A percentile compares a stretch with the other conserved stretches of the same genome.
Conservation (phyloP, 352 stramenopile species). For the Vaucheria bursata region DNA sequence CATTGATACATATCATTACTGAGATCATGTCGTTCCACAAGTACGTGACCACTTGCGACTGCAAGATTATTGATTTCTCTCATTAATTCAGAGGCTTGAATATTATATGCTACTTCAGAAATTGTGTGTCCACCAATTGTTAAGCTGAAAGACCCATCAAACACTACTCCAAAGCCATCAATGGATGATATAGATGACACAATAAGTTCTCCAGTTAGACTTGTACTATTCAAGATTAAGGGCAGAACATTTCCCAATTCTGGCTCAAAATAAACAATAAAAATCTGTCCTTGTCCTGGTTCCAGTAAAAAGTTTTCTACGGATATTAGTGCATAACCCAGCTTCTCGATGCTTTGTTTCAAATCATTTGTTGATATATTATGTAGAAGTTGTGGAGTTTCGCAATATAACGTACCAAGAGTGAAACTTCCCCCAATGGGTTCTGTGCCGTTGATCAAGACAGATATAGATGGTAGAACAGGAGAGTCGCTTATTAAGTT, state of each 20-base stretch:
- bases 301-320: constrained; percentile 25
- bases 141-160: constrained; percentile 33
- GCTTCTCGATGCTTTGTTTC: constrained; percentile 15
- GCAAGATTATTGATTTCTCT: constrained; percentile 48
- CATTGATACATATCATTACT: constrained; percentile 37
- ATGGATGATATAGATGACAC: constrained; percentile 30
- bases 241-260: constrained; percentile 16
- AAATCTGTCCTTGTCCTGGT: constrained; percentile 25
- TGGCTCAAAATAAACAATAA: constrained; percentile 17
- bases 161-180: constrained; percentile 6
- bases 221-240: constrained; percentile 21
- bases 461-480: constrained; percentile 14
- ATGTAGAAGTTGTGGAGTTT: constrained; percentile 20
- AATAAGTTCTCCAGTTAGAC: neutral
- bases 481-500: constrained; percentile 15
- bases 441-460: constrained; percentile 19
- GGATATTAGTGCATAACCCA: constrained; percentile 10
- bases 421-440: constrained; percentile 28
- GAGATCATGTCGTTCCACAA: constrained; percentile 48
- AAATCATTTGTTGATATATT: constrained; percentile 30
- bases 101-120: constrained; percentile 52
- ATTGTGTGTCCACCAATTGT: constrained; percentile 50
- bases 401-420: neutral
- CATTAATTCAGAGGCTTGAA: constrained; percentile 49
- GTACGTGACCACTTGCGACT: constrained; percentile 45